phyloP scores from a whole-genome alignment of 2,329 filamentous ascomycete genomes.

The Aureobasidium sp. region DNA sequence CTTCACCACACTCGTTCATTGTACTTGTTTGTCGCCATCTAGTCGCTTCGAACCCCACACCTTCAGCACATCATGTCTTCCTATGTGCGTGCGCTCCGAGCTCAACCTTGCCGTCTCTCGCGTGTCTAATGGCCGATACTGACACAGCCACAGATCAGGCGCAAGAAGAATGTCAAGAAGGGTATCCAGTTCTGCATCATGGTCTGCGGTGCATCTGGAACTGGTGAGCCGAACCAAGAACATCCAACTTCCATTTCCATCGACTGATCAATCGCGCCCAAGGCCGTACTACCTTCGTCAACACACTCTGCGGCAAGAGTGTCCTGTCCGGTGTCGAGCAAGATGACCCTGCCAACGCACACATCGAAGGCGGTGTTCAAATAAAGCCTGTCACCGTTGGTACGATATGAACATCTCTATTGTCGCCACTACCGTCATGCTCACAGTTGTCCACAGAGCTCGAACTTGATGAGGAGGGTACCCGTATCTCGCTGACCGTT shows the following conservation, averaged over 20 bases:
- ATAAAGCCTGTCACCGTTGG: conserved; percentile 98
- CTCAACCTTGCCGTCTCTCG: not conserved
- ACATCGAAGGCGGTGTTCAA: conserved; percentile 92
- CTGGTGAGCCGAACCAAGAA: conserved; percentile 53
- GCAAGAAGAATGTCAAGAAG: conserved; percentile 99
- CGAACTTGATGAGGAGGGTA: conserved; percentile 96
- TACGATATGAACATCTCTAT: conserved; percentile 39
- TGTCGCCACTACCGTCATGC: conserved; percentile 1
- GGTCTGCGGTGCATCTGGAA: conserved; percentile 98
- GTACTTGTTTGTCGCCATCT: not conserved
- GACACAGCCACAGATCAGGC: conserved; percentile 62
- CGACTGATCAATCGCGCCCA: conserved; percentile 12
- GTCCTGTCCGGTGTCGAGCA: conserved; percentile 88
- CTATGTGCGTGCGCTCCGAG: conserved; percentile 12
- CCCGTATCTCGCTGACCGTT: conserved; percentile 94
- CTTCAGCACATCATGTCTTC: conserved; percentile 4
- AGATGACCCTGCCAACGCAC: conserved; percentile 80
- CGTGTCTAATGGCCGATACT: conserved; percentile 18
- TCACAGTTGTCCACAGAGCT: conserved; percentile 54
- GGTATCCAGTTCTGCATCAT: conserved; percentile 99
- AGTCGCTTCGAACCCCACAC: not conserved
- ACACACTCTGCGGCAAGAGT: conserved; percentile 93
- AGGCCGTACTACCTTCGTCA: conserved; percentile 98
- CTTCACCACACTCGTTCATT: conserved; percentile 9
- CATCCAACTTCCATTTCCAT: conserved; percentile 29